phyloP scores from a whole-genome alignment of 306 rosid genomes.

The Sphenostylis stenocarpa region DNA sequence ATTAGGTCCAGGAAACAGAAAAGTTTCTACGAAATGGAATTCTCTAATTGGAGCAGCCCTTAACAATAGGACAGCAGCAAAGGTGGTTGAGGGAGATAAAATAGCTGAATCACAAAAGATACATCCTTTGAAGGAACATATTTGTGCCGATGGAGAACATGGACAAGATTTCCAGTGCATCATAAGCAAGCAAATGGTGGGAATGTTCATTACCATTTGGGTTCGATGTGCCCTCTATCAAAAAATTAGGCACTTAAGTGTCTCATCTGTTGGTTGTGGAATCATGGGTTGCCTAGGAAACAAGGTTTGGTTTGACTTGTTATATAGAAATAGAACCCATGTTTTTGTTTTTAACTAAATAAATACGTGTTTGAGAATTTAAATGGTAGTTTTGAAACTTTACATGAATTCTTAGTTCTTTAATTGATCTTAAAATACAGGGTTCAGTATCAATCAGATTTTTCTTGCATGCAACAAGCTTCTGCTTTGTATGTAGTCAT shows the following conservation, averaged over 20 bases:
- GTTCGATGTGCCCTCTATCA: conserved; percentile 52
- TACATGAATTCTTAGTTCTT: conserved; percentile 1
- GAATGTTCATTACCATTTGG: conserved; percentile 77
- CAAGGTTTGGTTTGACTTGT: conserved; percentile 50
- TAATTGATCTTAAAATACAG: conserved; percentile 47
- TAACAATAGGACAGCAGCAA: conserved; percentile 45
- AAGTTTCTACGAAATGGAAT: conserved; percentile 60
- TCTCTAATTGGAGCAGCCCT: conserved; percentile 57
- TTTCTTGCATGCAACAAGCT: conserved; percentile 71
- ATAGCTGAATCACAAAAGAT: conserved; percentile 44
- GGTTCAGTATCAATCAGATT: conserved; percentile 89
- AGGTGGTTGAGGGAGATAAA: conserved; percentile 27
- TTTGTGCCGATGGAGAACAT: conserved; percentile 19
- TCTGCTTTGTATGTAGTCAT: conserved; percentile 89
- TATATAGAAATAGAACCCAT: background rate
- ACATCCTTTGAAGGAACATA: conserved; percentile 43
- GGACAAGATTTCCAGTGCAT: conserved; percentile 59
- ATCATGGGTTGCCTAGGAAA: conserved; percentile 82
- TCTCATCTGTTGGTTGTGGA: conserved; percentile 79
- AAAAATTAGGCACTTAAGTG: conserved; percentile 48
- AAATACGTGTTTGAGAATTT: background rate
- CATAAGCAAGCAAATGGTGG: conserved; percentile 83
- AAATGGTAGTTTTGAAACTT: background rate
- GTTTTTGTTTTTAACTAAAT: background rate
- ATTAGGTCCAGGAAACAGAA: conserved; percentile 56